Conservation (phyloP, 345 rosid species). For the Psidium friedrichsthalianum region DNA sequence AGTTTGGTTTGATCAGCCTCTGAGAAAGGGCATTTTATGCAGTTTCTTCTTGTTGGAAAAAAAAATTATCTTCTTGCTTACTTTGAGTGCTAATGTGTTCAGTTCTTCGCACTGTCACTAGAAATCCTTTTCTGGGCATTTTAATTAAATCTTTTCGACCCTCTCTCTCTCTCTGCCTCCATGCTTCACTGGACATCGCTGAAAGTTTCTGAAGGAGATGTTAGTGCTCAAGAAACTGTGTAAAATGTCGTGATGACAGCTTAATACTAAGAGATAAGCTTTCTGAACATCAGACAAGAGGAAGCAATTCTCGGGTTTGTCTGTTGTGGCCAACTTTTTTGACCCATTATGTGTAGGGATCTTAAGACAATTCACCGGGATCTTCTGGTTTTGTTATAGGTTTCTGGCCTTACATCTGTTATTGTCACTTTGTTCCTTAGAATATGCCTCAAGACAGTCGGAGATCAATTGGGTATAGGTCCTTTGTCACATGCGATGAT, state of each 20-base stretch:
- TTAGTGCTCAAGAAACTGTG: background rate
- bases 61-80: background rate
- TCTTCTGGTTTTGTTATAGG: slow-evolving; percentile 7
- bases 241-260: background rate
- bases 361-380: background rate
- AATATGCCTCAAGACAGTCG: slow-evolving; percentile 61
- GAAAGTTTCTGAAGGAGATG: background rate
- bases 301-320: background rate
- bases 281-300: slow-evolving; percentile 8
- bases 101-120: background rate
- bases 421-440: background rate
- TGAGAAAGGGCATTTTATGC: background rate
- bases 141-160: background rate
- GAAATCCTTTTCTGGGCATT: background rate
- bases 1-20: slow-evolving; percentile 5
- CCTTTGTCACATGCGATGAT: slow-evolving; percentile 83
- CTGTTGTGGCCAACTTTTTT: background rate
- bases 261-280: background rate
- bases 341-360: background rate
- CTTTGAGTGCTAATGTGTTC: background rate
- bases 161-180: background rate
- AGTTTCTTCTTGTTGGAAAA: background rate
- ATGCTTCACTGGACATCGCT: background rate
- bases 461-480: slow-evolving; percentile 56
- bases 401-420: background rate